Evolutionary conservation across 768 basidiomycete genomes (phyloP).

Genomic region (Phylloporus sp.): DNA sequence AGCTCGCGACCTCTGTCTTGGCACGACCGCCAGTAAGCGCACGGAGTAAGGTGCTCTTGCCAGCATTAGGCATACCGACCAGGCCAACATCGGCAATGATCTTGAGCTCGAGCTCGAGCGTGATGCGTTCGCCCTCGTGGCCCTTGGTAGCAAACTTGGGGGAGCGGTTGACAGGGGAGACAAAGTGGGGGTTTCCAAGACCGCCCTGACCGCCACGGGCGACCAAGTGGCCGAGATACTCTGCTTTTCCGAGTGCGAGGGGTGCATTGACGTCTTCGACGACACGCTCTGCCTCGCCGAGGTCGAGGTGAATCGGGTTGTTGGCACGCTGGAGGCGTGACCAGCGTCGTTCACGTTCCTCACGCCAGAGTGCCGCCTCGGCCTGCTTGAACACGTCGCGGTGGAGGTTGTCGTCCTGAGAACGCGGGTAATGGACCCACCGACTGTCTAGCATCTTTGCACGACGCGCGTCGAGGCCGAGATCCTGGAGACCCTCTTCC

Average conservation of each 20-base stretch:
- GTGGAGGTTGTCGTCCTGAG: conserved; percentile 54
- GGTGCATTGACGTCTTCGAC: conserved; percentile 43
- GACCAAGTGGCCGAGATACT: conserved; percentile 58
- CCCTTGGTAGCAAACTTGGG: conserved; percentile 87
- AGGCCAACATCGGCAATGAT: conserved; percentile 92
- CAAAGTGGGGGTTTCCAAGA: conserved; percentile 84
- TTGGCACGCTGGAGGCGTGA: conserved; percentile 39
- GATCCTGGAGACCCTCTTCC: conserved; percentile 48
- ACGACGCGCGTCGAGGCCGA: conserved; percentile 43
- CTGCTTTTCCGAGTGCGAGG: conserved; percentile 51
- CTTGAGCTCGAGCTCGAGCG: conserved; percentile 88
- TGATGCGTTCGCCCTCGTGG: conserved; percentile 63
- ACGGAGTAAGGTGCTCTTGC: conserved; percentile 85
- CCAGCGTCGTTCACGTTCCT: conserved; percentile 56
- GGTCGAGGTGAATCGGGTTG: conserved; percentile 53
- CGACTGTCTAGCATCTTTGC: conserved; percentile 58
- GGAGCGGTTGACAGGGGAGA: conserved; percentile 60
- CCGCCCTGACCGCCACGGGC: conserved; percentile 79
- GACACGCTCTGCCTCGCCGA: conserved; percentile 47
- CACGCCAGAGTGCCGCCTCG: conserved; percentile 52
- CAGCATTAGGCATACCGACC: conserved; percentile 95
- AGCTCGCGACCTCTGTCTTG: conserved; percentile 79
- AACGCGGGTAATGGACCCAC: conserved; percentile 80
- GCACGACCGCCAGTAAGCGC: conserved; percentile 85
- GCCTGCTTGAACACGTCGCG: conserved; percentile 69